Evolutionary conservation across 1,284 basidiomycete species (phyloP), one percentile per base, ranked within the genome.

Genomic region (Heterobasidion irregulare): DNA sequence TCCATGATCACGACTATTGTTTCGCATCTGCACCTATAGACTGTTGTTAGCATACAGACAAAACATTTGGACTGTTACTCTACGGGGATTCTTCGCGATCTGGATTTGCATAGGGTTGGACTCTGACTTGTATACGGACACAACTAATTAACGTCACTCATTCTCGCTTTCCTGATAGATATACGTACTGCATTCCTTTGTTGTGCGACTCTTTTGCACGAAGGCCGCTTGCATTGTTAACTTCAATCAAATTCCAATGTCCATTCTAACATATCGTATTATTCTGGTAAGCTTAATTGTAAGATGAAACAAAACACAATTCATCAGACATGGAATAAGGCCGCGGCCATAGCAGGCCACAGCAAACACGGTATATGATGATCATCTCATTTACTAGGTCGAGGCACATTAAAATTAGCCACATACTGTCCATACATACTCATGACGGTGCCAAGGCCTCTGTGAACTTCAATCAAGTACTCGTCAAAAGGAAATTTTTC

Each of bases 401-500:
- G 38, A 41, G 38, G 38, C 10, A 41, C 38, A n/a, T 34, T 38
- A 56, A 86, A 84, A 16, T 84, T 76, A 0, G 74, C 74, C 13
- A 77, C 79, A 62, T 84, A 92, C 58, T 76, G 74, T 1, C 90
- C 89, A 57, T 83, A 73, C 46, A 84, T 80, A 63, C 86, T 89
- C 16, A 94, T 69, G 13, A 92, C 68, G 0, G 81, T 86, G 15
- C 82, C 92, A 15, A 91, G 69, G 6, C 82, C 78, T 26, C 78
- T 76, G 61, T 92, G 82, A 6, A 92, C 84, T 68, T 97, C 91
- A 6, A 97, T 87, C 62, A 93, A 84, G 68, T 88, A 94, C 55
- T 86, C 80, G 62, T 86, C 79, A 63, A 91, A 92, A 1, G 88
- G 86, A 63, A 85, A 89, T 13, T 73, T 69, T 71, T 98, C 95